Percentiles rank a stretch among this genome's conserved stretches.
Conservation (phyloP, 192 early-diverging fungal species). For the Coemansia sp. region DNA sequence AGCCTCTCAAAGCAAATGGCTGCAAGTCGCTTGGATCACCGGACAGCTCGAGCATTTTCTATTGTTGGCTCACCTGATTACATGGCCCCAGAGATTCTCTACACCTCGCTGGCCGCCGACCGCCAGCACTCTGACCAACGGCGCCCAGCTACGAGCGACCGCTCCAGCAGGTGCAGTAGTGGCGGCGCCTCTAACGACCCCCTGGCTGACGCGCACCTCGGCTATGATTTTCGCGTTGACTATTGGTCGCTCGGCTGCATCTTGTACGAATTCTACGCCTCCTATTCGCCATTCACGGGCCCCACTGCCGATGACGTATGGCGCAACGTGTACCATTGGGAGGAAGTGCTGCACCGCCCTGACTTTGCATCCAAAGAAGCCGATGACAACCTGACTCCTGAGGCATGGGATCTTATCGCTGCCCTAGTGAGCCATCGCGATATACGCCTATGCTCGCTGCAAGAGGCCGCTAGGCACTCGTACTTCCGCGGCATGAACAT, state of each 20-base stretch:
- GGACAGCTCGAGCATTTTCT: constrained; percentile 61
- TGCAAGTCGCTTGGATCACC: constrained; percentile 48
- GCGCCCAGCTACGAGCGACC: constrained; percentile 13
- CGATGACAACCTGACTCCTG: constrained; percentile 75
- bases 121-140: not conserved
- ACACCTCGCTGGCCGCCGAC: constrained; percentile 49
- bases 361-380: constrained; percentile 73
- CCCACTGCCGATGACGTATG: constrained; percentile 70
- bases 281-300: constrained; percentile 74
- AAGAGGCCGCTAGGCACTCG: constrained; percentile 58
- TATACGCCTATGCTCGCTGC: constrained; percentile 54
- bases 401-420: constrained; percentile 73
- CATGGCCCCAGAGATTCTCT: constrained; percentile 89
- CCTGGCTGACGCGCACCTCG: constrained; percentile 57
- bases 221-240: constrained; percentile 70
- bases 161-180: constrained; percentile 23
- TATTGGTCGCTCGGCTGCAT: constrained; percentile 78
- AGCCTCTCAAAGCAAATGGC: constrained; percentile 39
- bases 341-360: constrained; percentile 69
- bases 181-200: constrained; percentile 34
- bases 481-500: constrained; percentile 66
- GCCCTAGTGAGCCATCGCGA: constrained; percentile 58
- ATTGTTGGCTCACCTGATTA: constrained; percentile 91
- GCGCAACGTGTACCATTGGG: constrained; percentile 85
- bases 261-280: constrained; percentile 72